Evolutionary conservation across 78 protist genomes (phyloP), one percentile per base, ranked within the genome.

Genomic region (Anaeramoeba flamelloides): DNA sequence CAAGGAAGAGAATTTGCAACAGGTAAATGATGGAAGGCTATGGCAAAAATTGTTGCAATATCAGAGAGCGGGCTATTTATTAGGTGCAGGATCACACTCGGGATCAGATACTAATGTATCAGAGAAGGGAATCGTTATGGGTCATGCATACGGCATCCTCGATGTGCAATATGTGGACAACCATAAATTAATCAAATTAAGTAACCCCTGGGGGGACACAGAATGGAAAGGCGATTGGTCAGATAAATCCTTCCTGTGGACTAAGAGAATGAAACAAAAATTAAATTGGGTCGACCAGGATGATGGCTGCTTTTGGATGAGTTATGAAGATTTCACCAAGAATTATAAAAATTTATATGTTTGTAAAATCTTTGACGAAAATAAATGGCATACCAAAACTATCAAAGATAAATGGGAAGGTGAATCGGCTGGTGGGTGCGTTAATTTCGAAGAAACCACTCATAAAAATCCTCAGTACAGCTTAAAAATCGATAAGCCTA

Each of bases 151-250:
- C 74, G 74, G 36, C 74, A 64, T 64, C 74, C 74, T 64, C 36
- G 30, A 64, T 26, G 74, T 64, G 74, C 74, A 64, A 30, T 26
- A 64, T 26, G 74, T n/a, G 74, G 26, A 30, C 30, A 30, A 30
- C 74, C 74, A 64, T 30, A 64, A 64, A 30, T 30, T 79, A 34
- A 26, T 79, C 26, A 1, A 79, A 33, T 8, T 79, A 34, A 75
- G 81, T 34, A 79, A 79, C 81, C 81, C 81, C 53, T 79, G 81
- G 81, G 81, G 81, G 1, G 36, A 26, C 53, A 1, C 34, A 2
- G 81, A 79, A 76, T 79, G 81, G 81, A 0, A 0, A 0, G 81
- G 81, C 76, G 26, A 39, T 39, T 79, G 81, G 81, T 0, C 41
- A 12, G 81, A 79, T 40, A 2, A 0, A 2, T 8, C 77, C 2